These are phyloP conservation scores for Trichoderma breve DNA, from an alignment of 2,329 filamentous ascomycete species.

Conservation along the genomic window DNA sequence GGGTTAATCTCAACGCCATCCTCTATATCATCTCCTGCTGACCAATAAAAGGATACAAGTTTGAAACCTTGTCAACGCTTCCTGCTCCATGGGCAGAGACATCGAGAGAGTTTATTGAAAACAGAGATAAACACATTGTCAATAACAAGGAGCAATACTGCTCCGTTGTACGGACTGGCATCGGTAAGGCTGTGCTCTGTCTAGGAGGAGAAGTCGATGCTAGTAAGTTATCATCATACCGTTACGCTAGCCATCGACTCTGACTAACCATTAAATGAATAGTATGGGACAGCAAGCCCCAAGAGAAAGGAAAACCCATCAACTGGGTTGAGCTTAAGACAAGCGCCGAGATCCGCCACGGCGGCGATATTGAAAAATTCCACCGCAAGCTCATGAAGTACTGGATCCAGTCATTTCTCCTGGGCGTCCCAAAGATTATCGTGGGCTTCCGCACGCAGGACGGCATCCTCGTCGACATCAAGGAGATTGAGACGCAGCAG, in stretches of 20 bases:
- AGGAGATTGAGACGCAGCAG: slow-evolving; percentile 75
- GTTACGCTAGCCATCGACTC: not conserved
- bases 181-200: slow-evolving; percentile 72
- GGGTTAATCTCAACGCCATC: slow-evolving; percentile 56
- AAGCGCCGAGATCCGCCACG: slow-evolving; percentile 65
- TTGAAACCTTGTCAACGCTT: slow-evolving; percentile 80
- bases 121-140: slow-evolving; percentile 66
- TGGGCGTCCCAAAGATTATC: slow-evolving; percentile 88
- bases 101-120: slow-evolving; percentile 74
- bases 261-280: not conserved
- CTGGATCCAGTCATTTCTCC: slow-evolving; percentile 94
- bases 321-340: slow-evolving; percentile 98
- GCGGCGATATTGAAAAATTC: slow-evolving; percentile 70
- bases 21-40: not conserved
- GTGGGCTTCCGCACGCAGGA: slow-evolving; percentile 78
- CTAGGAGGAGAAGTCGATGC: slow-evolving; percentile 94
- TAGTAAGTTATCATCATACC: slow-evolving; percentile 45
- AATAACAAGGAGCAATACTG: slow-evolving; percentile 95
- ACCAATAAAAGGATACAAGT: slow-evolving; percentile 75
- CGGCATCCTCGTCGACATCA: slow-evolving; percentile 68
- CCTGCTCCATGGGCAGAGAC: slow-evolving; percentile 71
- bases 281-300: slow-evolving; percentile 84
- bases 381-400: slow-evolving; percentile 91
- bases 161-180: slow-evolving; percentile 84
- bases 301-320: slow-evolving; percentile 61